Percentiles rank a stretch among this genome's conserved stretches.
Evolutionary conservation across 2,329 filamentous ascomycete species (phyloP).

Genomic region (Dactylellina haptotyla): DNA sequence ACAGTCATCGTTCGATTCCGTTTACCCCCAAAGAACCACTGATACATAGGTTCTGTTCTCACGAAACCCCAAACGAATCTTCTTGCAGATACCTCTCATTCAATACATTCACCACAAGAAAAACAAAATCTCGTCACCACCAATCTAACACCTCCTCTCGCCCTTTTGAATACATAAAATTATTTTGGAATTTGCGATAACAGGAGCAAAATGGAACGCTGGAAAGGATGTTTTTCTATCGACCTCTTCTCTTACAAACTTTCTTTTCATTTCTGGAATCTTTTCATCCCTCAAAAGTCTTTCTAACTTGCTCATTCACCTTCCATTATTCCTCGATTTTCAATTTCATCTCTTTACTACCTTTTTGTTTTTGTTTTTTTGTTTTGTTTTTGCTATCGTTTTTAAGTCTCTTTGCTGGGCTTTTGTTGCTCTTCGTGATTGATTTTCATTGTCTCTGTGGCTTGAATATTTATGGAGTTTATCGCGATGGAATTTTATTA

Average conservation of each 20-base stretch:
- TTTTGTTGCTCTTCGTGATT: not conserved
- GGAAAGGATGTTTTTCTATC: constrained; percentile 18
- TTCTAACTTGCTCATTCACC: not conserved
- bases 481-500: constrained; percentile 38
- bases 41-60: constrained; percentile 25
- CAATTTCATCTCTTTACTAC: not conserved
- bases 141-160: constrained; percentile 11
- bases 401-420: too few species aligned
- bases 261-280: constrained; percentile 4
- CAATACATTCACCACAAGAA: constrained; percentile 18
- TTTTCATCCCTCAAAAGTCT: constrained; percentile 9
- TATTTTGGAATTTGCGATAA: constrained; percentile 40
- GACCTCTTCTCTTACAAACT: constrained; percentile 1
- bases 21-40: constrained; percentile 15
- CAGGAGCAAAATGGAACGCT: constrained; percentile 40
- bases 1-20: constrained; percentile 21
- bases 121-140: constrained; percentile 14
- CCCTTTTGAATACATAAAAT: constrained; percentile 3
- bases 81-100: constrained; percentile 27
- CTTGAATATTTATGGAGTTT: constrained; percentile 45
- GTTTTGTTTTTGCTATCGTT: constrained; percentile 5
- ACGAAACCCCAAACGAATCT: constrained; percentile 43
- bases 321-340: not conserved
- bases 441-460: constrained; percentile 9
- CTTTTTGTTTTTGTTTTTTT: constrained; percentile 6